Evolutionary conservation across 305 asterid species (phyloP), one percentile per base, ranked within the genome.

Genomic region (Fraxinus velutina): DNA sequence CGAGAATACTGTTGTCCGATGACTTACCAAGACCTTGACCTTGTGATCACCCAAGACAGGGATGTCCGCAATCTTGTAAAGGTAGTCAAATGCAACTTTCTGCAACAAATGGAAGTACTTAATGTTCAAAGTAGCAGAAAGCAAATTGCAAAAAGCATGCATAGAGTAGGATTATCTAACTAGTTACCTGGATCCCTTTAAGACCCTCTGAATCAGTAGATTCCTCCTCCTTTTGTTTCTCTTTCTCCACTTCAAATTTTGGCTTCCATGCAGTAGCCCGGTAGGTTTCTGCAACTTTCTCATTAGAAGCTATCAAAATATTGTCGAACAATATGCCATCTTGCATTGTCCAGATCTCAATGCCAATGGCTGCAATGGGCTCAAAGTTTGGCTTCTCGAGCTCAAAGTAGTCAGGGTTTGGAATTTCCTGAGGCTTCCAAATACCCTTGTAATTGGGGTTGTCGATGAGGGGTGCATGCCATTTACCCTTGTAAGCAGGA

Each of bases 311-410:
- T 7, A 96, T 90, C 93, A 96, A 80, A 84, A 96, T 79, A 83
- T 91, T 96, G 87, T 96, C 99, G 13, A 96, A 96, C 86, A 94
- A 84, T 27, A 96, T 90, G 8, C 99, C 99, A 79, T 94, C 99
- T 79, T 94, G 98, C 99, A 94, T 94, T 30, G 98, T 93, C 99
- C 98, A 96, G 78, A 96, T 94, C 90, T 96, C 99, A 83, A 96
- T 93, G 17, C 98, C 99, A 79, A 94, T 70, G 62, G 99, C 99
- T 13, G 99, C 97, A 81, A 94, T 90, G 44, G 98, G 98, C 86
- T 96, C 99, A 83, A 93, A 92, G 88, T 96, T 78, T 0, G 98
- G 98, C 71, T 79, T 93, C 17, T 93, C 96, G 12, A 96, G 90
- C 87, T 96, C 94, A 80, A 91, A 94, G 86, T 89, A 92, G 86